phyloP scores from a whole-genome alignment of 192 early-diverging fungal species.

The Coemansia sp. region DNA sequence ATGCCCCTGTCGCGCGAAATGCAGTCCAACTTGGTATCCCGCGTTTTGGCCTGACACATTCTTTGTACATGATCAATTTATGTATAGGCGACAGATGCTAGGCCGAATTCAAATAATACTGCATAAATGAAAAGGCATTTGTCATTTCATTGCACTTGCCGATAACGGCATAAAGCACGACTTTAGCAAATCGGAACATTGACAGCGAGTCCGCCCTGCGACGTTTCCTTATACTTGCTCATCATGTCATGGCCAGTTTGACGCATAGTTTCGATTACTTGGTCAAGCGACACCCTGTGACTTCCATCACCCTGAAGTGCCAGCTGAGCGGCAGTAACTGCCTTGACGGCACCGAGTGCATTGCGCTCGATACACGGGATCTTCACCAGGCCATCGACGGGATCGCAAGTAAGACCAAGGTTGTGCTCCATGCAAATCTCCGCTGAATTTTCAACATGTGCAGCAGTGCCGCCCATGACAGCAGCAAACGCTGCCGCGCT shows the following conservation, averaged over 20 bases:
- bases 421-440: constrained; percentile 97
- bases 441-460: constrained; percentile 93
- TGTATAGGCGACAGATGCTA: not conserved
- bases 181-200: constrained; percentile 80
- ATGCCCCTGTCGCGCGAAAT: not conserved
- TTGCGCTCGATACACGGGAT: constrained; percentile 98
- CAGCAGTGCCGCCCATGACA: constrained; percentile 91
- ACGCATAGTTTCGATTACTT: constrained; percentile 95
- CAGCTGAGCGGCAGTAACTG: constrained; percentile 92
- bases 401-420: constrained; percentile 84
- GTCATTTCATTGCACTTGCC: not conserved
- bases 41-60: not conserved
- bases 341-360: constrained; percentile 92
- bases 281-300: constrained; percentile 89
- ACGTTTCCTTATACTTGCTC: constrained; percentile 97
- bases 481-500: constrained; percentile 91
- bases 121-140: not conserved
- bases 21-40: not conserved
- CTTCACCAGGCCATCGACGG: constrained; percentile 89
- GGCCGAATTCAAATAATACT: not conserved
- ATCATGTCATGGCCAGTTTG: constrained; percentile 91
- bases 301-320: constrained; percentile 92
- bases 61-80: constrained; percentile 1
- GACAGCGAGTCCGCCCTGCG: constrained; percentile 88
- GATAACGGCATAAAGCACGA: not conserved